Evolutionary conservation across 257 asterid species (phyloP).

Genomic region (Sherardia arvensis): DNA sequence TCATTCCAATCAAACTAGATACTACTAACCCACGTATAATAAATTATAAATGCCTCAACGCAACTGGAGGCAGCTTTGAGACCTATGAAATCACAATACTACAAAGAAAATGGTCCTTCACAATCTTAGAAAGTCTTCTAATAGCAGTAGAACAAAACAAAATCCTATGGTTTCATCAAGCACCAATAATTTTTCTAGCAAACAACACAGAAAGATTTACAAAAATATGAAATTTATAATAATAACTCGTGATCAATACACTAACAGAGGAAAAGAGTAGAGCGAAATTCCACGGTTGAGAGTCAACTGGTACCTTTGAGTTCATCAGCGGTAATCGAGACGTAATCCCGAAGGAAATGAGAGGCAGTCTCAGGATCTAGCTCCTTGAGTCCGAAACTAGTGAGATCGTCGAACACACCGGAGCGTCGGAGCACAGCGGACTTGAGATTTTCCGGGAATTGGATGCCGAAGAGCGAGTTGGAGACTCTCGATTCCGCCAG

Average conservation of each 20-base stretch:
- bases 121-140: not conserved
- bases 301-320: conserved; percentile 40
- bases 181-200: not conserved
- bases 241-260: not conserved
- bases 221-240: not conserved
- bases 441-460: conserved; percentile 33
- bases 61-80: not conserved
- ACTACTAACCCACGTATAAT: no score
- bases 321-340: conserved; percentile 36
- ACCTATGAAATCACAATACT: not conserved
- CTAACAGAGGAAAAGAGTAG: not conserved
- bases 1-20: not conserved
- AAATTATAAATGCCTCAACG: no score
- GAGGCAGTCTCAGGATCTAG: conserved; percentile 33
- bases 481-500: conserved; percentile 40
- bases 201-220: not conserved
- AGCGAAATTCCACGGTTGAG: not conserved
- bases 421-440: conserved; percentile 31
- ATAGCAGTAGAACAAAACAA: no score
- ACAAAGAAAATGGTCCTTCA: not conserved
- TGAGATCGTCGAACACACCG: conserved; percentile 20
- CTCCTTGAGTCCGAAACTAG: conserved; percentile 22
- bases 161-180: not conserved
- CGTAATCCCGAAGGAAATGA: conserved; percentile 24
- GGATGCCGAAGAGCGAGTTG: conserved; percentile 28